A percentile compares a stretch with the other conserved stretches of the same genome.
Evolutionary conservation across 2,329 filamentous ascomycete genomes (phyloP).

Genomic region (Diaporthe sp.): DNA sequence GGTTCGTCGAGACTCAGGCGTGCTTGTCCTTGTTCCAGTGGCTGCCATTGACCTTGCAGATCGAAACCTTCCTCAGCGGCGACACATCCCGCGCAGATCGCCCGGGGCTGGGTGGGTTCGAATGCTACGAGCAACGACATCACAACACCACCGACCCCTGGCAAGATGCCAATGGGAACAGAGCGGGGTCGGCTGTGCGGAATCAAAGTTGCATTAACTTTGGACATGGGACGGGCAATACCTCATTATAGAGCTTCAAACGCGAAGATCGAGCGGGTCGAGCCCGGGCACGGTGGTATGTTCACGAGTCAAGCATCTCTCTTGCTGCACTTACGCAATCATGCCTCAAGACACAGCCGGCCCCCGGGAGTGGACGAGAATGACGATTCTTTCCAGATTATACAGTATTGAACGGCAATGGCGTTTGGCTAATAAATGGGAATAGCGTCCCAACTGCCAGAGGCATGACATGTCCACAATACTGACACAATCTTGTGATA

Average conservation of each 20-base stretch:
- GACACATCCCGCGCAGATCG: slow-evolving; percentile 7
- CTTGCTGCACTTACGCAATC: not conserved
- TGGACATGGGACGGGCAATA: slow-evolving; percentile 17
- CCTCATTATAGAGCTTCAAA: slow-evolving; percentile 1
- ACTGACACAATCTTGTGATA: not conserved
- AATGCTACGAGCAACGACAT: slow-evolving; percentile 20
- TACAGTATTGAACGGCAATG: not conserved
- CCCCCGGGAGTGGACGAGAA: slow-evolving; percentile 8
- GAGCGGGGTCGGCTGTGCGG: slow-evolving; percentile 14
- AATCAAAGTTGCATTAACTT: slow-evolving; percentile 3
- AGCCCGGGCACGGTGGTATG: slow-evolving; percentile 2
- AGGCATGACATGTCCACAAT: not conserved
- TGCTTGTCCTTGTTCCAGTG: not conserved
- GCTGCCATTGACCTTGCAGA: slow-evolving; percentile 3
- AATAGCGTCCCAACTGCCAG: too few relatives aligned
- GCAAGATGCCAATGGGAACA: slow-evolving; percentile 2
- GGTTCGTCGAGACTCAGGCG: not conserved
- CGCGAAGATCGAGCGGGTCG: slow-evolving; percentile 26
- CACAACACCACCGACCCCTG: not conserved
- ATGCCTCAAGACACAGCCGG: not conserved
- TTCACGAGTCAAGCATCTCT: slow-evolving; percentile 9
- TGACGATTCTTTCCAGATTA: not conserved
- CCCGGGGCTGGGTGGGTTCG: not conserved
- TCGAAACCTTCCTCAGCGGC: slow-evolving; percentile 2
- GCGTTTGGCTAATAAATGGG: not conserved